Evolutionary conservation across 768 basidiomycete species (phyloP), one percentile per base, ranked within the genome.

Genomic region (Mrakia gelida): DNA sequence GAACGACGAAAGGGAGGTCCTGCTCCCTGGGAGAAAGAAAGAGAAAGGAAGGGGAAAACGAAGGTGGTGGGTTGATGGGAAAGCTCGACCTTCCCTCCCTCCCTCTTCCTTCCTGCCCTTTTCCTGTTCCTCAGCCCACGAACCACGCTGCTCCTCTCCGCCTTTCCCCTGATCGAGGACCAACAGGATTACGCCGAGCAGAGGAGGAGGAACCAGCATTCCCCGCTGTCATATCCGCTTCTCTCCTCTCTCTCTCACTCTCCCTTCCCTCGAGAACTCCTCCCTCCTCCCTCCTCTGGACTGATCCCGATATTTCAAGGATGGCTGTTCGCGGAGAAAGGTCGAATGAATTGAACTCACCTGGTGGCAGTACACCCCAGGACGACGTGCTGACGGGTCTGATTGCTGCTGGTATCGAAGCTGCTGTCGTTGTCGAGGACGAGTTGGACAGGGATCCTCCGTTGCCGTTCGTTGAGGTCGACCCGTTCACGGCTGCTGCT

Each of bases 321-420:
- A 23, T 18, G 18, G 18, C 45, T 45, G 45, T 45, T 45, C 70
- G 43, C 43, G 32, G 52, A 23, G 32, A 54, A 56, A 52, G 23
- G 4, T 13, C 11, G 26, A 38, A 8, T 18, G 45, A 32, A 56
- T 5, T 8, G 11, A n/a, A 63, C 75, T 68, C 18, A 75, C 75
- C 75, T 43, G 75, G 75, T 70, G 75, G 75, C 28, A 75, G 54
- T 34, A 75, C 75, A 32, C 75, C 75, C 75, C 62, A 68, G 0
- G 67, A 70, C 9, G 49, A 41, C 13, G 13, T 71, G 41, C 38
- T 41, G 63, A 67, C 34, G 4, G 63, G 34, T 8, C 16, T 18
- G 26, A 30, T 65, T 34, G 63, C 26, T 65, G 67, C 38, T 41
- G 67, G 67, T 70, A 38, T 41, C 23, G 38, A 38, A 8, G 38